phyloP scores from a whole-genome alignment of 139 green algal species.

The Chlamydomonas sp. region DNA sequence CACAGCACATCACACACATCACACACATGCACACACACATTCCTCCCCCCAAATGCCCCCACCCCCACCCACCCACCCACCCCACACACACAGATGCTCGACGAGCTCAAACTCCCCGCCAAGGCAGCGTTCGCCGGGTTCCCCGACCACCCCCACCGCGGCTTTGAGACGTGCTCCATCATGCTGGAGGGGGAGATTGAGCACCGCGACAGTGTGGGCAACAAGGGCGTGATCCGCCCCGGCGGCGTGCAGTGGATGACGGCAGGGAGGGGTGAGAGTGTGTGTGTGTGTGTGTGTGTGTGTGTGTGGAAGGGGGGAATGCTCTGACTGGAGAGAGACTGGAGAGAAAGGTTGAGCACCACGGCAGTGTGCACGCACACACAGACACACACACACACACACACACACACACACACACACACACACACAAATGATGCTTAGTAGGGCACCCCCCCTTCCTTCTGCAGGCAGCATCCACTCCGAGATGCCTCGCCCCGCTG shows the following conservation, averaged over 20 bases:
- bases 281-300: no score
- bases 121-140: slow-evolving; percentile 55
- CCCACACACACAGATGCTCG: slow-evolving; percentile 35
- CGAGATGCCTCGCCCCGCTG: slow-evolving; percentile 67
- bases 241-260: slow-evolving; percentile 82
- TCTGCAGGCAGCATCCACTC: slow-evolving; percentile 68
- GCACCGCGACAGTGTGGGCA: slow-evolving; percentile 71
- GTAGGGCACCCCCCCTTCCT: no score
- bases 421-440: no score
- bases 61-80: neutral
- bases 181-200: slow-evolving; percentile 82
- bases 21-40: no score
- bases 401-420: no score
- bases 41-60: neutral
- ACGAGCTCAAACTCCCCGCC: slow-evolving; percentile 68
- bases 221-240: slow-evolving; percentile 69
- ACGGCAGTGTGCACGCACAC: no score
- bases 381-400: no score
- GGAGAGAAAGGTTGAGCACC: neutral
- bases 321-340: no score
- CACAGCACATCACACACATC: neutral
- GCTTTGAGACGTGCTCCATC: slow-evolving; percentile 88
- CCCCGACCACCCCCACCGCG: slow-evolving; percentile 77
- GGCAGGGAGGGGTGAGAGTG: slow-evolving; percentile 6
- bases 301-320: no score